Percentiles rank a stretch among this genome's conserved stretches.
Evolutionary conservation across 2,329 filamentous ascomycete species (phyloP).

Genomic region (Colletotrichum filicis): DNA sequence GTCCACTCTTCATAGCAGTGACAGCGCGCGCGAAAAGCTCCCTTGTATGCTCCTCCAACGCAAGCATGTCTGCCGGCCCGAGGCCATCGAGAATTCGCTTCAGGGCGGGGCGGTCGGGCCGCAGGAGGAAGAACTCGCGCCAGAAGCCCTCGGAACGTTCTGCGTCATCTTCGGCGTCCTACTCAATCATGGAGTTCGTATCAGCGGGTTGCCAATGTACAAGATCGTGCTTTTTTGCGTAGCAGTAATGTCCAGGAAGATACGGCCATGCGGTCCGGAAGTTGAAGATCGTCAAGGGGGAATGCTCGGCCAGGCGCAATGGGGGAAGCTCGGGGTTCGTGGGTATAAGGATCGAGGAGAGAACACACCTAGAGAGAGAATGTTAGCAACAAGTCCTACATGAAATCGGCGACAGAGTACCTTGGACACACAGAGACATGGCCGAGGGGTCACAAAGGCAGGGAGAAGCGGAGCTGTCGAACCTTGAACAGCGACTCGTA

Average conservation of each 20-base stretch:
- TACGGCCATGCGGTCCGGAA: neutral
- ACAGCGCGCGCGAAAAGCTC: constrained; percentile 83
- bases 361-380: neutral
- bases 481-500: constrained; percentile 88
- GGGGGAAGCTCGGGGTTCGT: neutral
- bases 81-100: constrained; percentile 76
- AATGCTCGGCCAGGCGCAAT: neutral
- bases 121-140: constrained; percentile 93
- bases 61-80: constrained; percentile 78
- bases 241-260: neutral
- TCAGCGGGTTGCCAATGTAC: neutral
- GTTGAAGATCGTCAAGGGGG: neutral
- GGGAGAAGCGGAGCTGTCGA: constrained; percentile 30
- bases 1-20: constrained; percentile 70
- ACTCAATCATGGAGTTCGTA: neutral
- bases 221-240: neutral
- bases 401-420: neutral
- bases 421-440: neutral
- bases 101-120: constrained; percentile 78
- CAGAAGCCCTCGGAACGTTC: constrained; percentile 92
- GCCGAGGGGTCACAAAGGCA: neutral
- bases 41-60: constrained; percentile 80
- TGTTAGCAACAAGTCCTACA: neutral
- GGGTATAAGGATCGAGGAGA: neutral
- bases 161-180: constrained; percentile 70